These are phyloP conservation scores for Cytospora mali DNA, from an alignment of 2,329 filamentous ascomycete genomes.

Conservation along the genomic window DNA sequence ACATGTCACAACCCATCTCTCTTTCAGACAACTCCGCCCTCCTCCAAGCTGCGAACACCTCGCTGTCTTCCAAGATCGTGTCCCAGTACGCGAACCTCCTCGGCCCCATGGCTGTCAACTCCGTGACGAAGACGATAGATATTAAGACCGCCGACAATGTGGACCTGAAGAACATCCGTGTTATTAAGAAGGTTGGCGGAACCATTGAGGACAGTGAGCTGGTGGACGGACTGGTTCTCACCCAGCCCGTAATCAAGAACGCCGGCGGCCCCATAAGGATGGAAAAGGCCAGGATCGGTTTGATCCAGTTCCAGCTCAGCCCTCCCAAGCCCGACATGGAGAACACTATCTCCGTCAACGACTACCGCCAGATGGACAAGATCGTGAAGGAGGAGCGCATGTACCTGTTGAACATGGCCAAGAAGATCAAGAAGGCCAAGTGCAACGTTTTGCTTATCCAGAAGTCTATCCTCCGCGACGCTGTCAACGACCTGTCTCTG, in stretches of 20 bases:
- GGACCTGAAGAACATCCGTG: slow-evolving; percentile 92
- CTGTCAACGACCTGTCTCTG: slow-evolving; percentile 94
- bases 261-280: slow-evolving; percentile 88
- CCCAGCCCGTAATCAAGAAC: slow-evolving; percentile 91
- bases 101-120: slow-evolving; percentile 97
- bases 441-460: slow-evolving; percentile 98
- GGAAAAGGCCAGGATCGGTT: slow-evolving; percentile 94
- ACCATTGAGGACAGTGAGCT: slow-evolving; percentile 99
- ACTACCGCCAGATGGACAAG: slow-evolving; percentile 99
- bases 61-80: slow-evolving; percentile 96
- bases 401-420: slow-evolving; percentile 97
- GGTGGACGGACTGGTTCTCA: slow-evolving; percentile 90
- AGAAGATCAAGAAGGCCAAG: slow-evolving; percentile 99
- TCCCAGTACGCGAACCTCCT: slow-evolving; percentile 94
- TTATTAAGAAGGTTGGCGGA: slow-evolving; percentile 95
- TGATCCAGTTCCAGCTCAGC: slow-evolving; percentile 98
- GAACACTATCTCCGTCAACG: slow-evolving; percentile 98
- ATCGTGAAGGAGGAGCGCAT: slow-evolving; percentile 98
- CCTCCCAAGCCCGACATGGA: slow-evolving; percentile 99
- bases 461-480: slow-evolving; percentile 96
- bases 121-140: slow-evolving; percentile 94
- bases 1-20: slow-evolving; percentile 93
- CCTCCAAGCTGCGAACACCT: slow-evolving; percentile 94
- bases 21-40: slow-evolving; percentile 86
- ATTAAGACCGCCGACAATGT: slow-evolving; percentile 95